Conservation (phyloP, 2,329 filamentous ascomycete genomes). For the Huntiella abstrusa region DNA sequence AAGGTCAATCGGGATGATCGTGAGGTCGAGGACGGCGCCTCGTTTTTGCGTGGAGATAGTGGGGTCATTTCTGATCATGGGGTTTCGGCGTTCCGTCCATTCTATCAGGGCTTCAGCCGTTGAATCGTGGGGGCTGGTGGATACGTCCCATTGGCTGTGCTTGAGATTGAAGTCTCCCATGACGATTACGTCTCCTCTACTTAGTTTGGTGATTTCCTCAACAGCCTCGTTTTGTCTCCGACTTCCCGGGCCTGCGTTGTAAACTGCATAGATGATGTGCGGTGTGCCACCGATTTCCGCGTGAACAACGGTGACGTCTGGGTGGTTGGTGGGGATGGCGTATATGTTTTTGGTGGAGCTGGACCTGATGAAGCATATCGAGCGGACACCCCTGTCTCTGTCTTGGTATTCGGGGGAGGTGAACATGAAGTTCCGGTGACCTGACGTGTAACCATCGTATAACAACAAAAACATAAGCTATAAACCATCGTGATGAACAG, state of each 20-base stretch:
- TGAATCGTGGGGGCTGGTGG: neutral
- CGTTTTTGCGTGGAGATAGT: neutral
- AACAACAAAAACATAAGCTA: too few species aligned
- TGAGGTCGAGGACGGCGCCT: neutral
- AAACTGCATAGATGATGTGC: neutral
- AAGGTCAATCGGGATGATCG: neutral
- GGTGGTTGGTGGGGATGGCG: too few species aligned
- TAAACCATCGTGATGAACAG: too few species aligned
- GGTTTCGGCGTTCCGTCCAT: neutral
- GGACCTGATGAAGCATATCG: too few species aligned
- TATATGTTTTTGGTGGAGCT: too few species aligned
- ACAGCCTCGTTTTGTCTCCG: neutral
- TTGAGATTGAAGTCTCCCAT: constrained; percentile 1
- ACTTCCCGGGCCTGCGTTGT: neutral
- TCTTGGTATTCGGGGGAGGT: too few species aligned
- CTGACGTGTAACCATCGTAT: too few species aligned
- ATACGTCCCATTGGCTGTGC: neutral
- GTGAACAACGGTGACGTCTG: too few species aligned
- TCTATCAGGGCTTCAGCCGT: neutral
- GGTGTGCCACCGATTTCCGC: too few species aligned
- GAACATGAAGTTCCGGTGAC: too few species aligned
- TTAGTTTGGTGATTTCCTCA: neutral
- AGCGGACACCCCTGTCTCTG: too few species aligned
- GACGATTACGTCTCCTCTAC: neutral
- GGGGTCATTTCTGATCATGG: neutral